Percentiles rank a stretch among this genome's conserved stretches.
These are phyloP conservation scores for Hansenula sp. DNA, from an alignment of 1,139 yeast genomes.

Conservation along the genomic window DNA sequence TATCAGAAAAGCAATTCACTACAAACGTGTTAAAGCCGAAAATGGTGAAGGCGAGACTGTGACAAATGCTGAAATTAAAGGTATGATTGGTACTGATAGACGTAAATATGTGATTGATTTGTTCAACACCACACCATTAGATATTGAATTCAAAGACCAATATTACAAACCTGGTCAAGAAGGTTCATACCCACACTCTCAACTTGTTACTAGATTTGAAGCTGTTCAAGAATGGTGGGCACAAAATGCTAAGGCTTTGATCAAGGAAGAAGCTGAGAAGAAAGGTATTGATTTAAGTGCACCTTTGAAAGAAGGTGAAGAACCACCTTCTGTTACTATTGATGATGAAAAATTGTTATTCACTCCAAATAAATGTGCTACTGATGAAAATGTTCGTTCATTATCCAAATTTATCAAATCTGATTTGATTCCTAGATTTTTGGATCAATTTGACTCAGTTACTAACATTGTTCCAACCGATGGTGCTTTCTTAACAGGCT, in stretches of 20 bases:
- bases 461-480: constrained; percentile 63
- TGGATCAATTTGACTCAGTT: constrained; percentile 47
- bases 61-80: constrained; percentile 79
- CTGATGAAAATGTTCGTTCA: constrained; percentile 55
- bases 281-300: constrained; percentile 26
- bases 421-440: constrained; percentile 58
- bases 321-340: constrained; percentile 47
- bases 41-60: constrained; percentile 48
- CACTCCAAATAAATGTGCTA: constrained; percentile 76
- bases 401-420: constrained; percentile 60
- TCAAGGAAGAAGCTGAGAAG: constrained; percentile 41
- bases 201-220: constrained; percentile 77
- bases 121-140: constrained; percentile 80
- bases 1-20: constrained; percentile 72
- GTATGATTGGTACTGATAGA: constrained; percentile 80
- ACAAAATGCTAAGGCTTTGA: constrained; percentile 53
- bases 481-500: constrained; percentile 66
- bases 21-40: constrained; percentile 61
- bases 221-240: constrained; percentile 92
- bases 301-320: constrained; percentile 21
- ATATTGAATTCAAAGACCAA: constrained; percentile 65
- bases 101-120: constrained; percentile 82
- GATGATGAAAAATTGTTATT: constrained; percentile 55
- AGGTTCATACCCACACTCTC: constrained; percentile 70
- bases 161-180: constrained; percentile 37